These are phyloP conservation scores for Xenosphaeropsis pyriputrescens DNA, from an alignment of 2,329 filamentous ascomycete genomes.

Conservation along the genomic window DNA sequence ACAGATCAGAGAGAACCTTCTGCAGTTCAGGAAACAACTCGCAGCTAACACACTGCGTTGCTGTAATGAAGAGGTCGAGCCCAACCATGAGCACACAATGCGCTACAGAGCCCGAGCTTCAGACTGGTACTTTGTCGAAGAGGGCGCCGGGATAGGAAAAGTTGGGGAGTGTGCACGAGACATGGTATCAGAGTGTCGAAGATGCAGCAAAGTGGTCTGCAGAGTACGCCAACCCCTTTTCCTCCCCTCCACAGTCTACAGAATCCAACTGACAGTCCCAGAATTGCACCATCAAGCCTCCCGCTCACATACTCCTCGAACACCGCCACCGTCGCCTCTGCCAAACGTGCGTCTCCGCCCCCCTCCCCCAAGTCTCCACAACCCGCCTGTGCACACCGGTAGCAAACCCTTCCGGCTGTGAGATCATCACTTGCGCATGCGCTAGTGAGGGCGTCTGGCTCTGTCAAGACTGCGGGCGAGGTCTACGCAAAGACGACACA, in stretches of 20 bases:
- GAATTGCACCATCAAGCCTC: slow-evolving; percentile 85
- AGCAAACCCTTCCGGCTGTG: too few relatives aligned
- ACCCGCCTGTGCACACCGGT: slow-evolving; percentile 37
- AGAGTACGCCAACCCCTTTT: slow-evolving; percentile 38
- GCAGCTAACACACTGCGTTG: slow-evolving; percentile 67
- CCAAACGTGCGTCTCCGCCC: slow-evolving; percentile 55
- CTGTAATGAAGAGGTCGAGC: slow-evolving; percentile 47
- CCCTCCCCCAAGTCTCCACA: slow-evolving; percentile 40
- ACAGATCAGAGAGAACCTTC: slow-evolving; percentile 60
- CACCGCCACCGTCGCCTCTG: slow-evolving; percentile 75
- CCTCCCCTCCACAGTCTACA: neutral
- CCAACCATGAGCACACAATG: slow-evolving; percentile 39
- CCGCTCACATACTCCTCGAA: slow-evolving; percentile 48
- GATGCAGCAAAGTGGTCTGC: slow-evolving; percentile 66
- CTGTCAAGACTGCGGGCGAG: slow-evolving; percentile 69
- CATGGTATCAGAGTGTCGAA: slow-evolving; percentile 70
- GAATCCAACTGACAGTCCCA: slow-evolving; percentile 21
- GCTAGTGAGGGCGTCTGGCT: slow-evolving; percentile 57
- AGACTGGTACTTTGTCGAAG: slow-evolving; percentile 45
- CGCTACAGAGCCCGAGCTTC: slow-evolving; percentile 41
- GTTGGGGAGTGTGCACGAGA: slow-evolving; percentile 72
- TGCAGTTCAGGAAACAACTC: slow-evolving; percentile 65
- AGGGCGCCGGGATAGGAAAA: slow-evolving; percentile 43
- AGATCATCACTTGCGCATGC: slow-evolving; percentile 10
- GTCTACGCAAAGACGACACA: slow-evolving; percentile 43